phyloP scores from a whole-genome alignment of 2,329 filamentous ascomycete genomes.

The Diaporthe nobilis region DNA sequence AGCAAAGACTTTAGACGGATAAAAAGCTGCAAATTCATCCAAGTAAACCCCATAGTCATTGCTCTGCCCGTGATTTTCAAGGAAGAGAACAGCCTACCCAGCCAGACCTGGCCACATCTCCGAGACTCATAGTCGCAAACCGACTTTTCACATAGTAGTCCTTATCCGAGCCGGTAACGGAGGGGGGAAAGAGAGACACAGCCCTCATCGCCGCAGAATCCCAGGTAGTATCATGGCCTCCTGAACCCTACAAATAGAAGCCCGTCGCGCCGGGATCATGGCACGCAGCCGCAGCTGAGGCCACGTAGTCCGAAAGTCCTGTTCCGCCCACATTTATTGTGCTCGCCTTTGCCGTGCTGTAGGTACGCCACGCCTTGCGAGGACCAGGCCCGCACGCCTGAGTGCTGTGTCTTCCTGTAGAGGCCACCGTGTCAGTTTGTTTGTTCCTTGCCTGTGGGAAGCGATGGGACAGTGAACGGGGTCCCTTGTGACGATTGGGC shows the following conservation, averaged over 20 bases:
- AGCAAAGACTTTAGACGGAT: not conserved
- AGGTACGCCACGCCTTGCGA: not conserved
- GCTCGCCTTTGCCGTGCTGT: not conserved
- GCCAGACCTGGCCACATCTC: too few relatives aligned
- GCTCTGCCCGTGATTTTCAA: too few relatives aligned
- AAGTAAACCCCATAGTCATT: too few relatives aligned
- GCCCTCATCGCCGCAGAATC: not conserved
- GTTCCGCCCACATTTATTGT: not conserved
- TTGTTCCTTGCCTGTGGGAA: not conserved
- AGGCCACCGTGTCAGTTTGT: not conserved
- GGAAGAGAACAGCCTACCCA: too few relatives aligned
- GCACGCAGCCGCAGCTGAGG: not conserved
- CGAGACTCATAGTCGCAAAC: too few relatives aligned
- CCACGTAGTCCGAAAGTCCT: not conserved
- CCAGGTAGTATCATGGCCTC: too few relatives aligned
- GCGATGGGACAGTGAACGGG: not conserved
- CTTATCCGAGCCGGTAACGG: not conserved
- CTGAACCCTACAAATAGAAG: too few relatives aligned
- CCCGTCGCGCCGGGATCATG: too few relatives aligned
- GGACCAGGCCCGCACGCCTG: not conserved
- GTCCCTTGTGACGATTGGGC: not conserved
- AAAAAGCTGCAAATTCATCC: not conserved
- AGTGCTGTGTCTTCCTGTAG: not conserved
- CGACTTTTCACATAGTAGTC: too few relatives aligned
- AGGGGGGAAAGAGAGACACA: too few relatives aligned